phyloP scores from a whole-genome alignment of 2,329 filamentous ascomycete species.

The Cladosporium sp. region DNA sequence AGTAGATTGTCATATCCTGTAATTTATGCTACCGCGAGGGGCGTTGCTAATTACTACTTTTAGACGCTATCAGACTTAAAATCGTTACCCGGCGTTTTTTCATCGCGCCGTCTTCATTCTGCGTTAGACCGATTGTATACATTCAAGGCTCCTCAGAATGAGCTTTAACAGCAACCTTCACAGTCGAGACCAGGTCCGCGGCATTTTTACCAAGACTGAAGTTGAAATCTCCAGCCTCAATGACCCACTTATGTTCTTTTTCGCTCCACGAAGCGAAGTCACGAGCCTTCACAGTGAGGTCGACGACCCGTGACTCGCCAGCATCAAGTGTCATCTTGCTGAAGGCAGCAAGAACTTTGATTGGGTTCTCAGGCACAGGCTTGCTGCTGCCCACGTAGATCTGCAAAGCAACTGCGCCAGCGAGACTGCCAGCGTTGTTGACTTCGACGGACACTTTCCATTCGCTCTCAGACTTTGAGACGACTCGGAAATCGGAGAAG shows the following conservation, averaged over 20 bases:
- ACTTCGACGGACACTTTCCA: conserved; percentile 1
- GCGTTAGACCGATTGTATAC: background rate
- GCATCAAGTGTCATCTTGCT: conserved; percentile 61
- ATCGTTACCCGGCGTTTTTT: background rate
- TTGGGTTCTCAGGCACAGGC: conserved; percentile 61
- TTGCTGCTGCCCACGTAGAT: conserved; percentile 39
- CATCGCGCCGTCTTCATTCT: background rate
- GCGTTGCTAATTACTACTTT: background rate
- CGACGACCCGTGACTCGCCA: conserved; percentile 45
- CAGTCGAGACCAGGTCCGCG: background rate
- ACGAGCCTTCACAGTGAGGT: background rate
- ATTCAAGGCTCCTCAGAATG: background rate
- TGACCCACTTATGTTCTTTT: background rate
- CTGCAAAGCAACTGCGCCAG: conserved; percentile 9
- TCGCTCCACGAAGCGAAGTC: conserved; percentile 14
- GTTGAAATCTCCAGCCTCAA: conserved; percentile 8
- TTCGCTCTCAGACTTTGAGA: conserved; percentile 30
- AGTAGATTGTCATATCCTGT: background rate
- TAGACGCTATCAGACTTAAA: background rate
- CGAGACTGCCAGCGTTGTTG: background rate
- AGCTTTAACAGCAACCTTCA: background rate
- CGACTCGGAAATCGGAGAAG: conserved; percentile 55
- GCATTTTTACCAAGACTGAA: conserved; percentile 6
- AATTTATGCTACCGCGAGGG: background rate
- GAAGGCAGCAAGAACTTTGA: conserved; percentile 71